Evolutionary conservation across 2,329 filamentous ascomycete genomes (phyloP).

Genomic region (Diplodia sapinea): DNA sequence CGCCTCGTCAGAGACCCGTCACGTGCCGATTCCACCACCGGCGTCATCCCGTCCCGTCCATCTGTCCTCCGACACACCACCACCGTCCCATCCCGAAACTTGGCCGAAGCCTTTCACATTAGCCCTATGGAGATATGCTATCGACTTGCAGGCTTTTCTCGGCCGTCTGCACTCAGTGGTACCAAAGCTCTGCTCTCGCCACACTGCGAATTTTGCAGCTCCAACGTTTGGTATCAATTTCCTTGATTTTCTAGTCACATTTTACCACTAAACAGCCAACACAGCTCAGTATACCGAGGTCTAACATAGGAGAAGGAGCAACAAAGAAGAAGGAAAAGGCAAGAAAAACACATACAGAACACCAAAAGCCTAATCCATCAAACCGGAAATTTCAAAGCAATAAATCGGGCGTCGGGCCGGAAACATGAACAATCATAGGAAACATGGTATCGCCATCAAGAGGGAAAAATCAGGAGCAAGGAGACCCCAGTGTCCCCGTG

Average conservation of each 20-base stretch:
- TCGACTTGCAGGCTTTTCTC: background rate
- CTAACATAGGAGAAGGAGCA: background rate
- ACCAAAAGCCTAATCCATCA: background rate
- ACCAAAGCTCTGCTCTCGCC: background rate
- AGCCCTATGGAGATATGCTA: no score
- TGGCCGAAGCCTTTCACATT: background rate
- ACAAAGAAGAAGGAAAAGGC: background rate
- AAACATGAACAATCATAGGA: background rate
- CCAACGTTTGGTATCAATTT: background rate
- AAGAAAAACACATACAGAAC: background rate
- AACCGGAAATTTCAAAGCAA: background rate
- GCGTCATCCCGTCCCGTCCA: background rate
- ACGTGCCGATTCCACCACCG: conserved; percentile 2
- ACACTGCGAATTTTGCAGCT: background rate
- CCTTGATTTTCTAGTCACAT: background rate
- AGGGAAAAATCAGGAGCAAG: background rate
- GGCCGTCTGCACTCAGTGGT: background rate
- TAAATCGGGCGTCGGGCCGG: background rate
- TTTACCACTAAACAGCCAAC: background rate
- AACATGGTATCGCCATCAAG: background rate
- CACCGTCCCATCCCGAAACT: background rate
- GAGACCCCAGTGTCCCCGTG: background rate
- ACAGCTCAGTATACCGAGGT: background rate
- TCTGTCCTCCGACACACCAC: background rate
- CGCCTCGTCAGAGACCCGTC: conserved; percentile 24